Conservation (phyloP, 1,284 basidiomycete species). For the Vanrija pseudolonga region DNA sequence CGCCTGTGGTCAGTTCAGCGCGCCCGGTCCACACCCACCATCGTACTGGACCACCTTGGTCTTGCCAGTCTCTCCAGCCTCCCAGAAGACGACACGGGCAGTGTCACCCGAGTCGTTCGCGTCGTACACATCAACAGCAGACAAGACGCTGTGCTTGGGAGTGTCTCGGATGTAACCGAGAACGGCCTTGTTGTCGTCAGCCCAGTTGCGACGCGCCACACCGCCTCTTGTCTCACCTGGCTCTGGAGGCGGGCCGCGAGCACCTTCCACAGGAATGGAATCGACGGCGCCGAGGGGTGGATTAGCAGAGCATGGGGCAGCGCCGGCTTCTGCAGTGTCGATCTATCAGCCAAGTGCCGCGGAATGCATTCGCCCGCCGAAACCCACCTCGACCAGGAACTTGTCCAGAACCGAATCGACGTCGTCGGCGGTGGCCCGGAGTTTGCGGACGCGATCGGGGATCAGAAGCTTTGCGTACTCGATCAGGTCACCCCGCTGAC, state of each 20-base stretch:
- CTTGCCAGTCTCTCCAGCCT: conserved; percentile 14
- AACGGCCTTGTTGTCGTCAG: conserved; percentile 50
- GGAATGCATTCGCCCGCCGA: conserved; percentile 38
- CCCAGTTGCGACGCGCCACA: neutral
- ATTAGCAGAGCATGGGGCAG: conserved; percentile 65
- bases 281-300: conserved; percentile 67
- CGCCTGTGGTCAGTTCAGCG: conserved; percentile 21
- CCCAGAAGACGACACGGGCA: conserved; percentile 39
- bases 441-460: conserved; percentile 63
- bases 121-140: conserved; percentile 27
- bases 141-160: conserved; percentile 53
- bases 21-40: conserved; percentile 30
- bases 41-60: conserved; percentile 34
- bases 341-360: neutral
- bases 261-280: conserved; percentile 80
- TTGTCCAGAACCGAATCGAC: conserved; percentile 21
- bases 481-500: conserved; percentile 68
- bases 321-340: conserved; percentile 53
- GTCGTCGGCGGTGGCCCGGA: conserved; percentile 55
- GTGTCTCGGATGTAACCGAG: conserved; percentile 66
- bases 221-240: conserved; percentile 41
- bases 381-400: conserved; percentile 40
- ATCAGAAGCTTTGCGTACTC: conserved; percentile 73
- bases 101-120: conserved; percentile 28
- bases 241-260: conserved; percentile 69